phyloP scores from a whole-genome alignment of 495 filamentous ascomycete genomes.

The Penicillium macrosclerotiorum region DNA sequence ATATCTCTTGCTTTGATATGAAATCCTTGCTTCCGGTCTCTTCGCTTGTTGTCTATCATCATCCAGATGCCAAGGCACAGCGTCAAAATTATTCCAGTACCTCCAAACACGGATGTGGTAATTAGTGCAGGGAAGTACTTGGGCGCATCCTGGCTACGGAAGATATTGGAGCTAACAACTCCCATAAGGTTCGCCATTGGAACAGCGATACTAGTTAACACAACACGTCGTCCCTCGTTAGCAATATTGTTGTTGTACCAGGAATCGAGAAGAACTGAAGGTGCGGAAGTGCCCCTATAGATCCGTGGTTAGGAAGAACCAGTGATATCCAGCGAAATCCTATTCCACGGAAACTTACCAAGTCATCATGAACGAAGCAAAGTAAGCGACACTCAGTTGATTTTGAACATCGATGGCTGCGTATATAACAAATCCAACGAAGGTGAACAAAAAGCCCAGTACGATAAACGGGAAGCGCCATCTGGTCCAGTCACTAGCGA shows the following conservation, averaged over 20 bases:
- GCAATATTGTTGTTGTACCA: conserved; percentile 84
- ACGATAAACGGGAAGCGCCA: conserved; percentile 73
- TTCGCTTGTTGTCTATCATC: conserved; percentile 64
- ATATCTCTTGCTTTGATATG: conserved; percentile 62
- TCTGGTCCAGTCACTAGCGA: conserved; percentile 61
- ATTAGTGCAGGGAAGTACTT: conserved; percentile 73
- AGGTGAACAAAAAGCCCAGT: conserved; percentile 69
- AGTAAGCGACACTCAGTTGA: conserved; percentile 66
- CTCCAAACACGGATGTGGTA: conserved; percentile 73
- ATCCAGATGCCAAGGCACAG: conserved; percentile 62
- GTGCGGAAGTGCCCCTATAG: conserved; percentile 49
- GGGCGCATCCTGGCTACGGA: conserved; percentile 66
- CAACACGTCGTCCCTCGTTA: conserved; percentile 68
- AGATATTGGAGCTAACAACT: conserved; percentile 70
- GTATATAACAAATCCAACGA: conserved; percentile 74
- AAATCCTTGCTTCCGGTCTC: conserved; percentile 60
- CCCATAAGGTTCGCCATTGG: conserved; percentile 83
- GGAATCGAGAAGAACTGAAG: conserved; percentile 49
- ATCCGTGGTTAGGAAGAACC: too few species aligned
- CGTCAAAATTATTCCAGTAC: conserved; percentile 56
- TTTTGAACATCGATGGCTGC: conserved; percentile 61
- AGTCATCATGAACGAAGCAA: conserved; percentile 80
- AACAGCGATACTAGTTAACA: conserved; percentile 70
- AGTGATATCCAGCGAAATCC: too few species aligned
- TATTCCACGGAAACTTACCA: conserved; percentile 49